phyloP scores from a whole-genome alignment of 2,329 filamentous ascomycete species.

The Botryosphaeria dothidea region DNA sequence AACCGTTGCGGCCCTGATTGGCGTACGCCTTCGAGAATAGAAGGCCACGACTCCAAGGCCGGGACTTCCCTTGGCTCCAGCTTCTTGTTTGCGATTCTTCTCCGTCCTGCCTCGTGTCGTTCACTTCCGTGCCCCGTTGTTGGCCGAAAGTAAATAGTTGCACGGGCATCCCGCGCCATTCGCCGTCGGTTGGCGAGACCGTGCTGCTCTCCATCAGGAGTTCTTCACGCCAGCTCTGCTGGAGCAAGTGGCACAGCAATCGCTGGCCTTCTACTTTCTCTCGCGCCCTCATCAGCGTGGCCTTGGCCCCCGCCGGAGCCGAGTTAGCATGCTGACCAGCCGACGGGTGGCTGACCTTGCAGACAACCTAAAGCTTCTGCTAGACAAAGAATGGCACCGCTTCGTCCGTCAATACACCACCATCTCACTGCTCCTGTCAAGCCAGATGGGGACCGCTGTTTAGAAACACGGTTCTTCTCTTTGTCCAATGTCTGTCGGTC shows the following conservation, averaged over 20 bases:
- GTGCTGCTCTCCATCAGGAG: slow-evolving; percentile 8
- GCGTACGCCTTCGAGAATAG: slow-evolving; percentile 6
- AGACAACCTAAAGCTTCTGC: neutral
- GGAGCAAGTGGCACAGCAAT: neutral
- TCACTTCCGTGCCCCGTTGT: slow-evolving; percentile 10
- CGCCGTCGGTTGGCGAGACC: slow-evolving; percentile 3
- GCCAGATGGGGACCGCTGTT: neutral
- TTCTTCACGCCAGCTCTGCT: neutral
- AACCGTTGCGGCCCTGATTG: slow-evolving; percentile 16
- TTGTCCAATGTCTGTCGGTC: slow-evolving; percentile 5
- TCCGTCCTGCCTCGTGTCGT: slow-evolving; percentile 16
- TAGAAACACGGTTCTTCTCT: neutral
- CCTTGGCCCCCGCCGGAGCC: neutral
- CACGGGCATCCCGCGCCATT: slow-evolving; percentile 6
- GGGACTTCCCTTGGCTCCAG: slow-evolving; percentile 11
- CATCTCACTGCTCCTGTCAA: slow-evolving; percentile 1
- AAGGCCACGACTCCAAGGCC: neutral
- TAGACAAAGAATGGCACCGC: neutral
- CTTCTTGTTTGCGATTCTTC: slow-evolving; percentile 17
- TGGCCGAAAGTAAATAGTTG: slow-evolving; percentile 8
- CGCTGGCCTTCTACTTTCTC: neutral
- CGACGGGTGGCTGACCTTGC: neutral
- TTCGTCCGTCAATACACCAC: slow-evolving; percentile 1
- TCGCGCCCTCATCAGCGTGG: neutral
- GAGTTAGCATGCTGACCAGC: neutral